A percentile compares a stretch with the other conserved stretches of the same genome.
These are phyloP conservation scores for Lepidium sativum DNA, from an alignment of 345 rosid species.

Conservation along the genomic window DNA sequence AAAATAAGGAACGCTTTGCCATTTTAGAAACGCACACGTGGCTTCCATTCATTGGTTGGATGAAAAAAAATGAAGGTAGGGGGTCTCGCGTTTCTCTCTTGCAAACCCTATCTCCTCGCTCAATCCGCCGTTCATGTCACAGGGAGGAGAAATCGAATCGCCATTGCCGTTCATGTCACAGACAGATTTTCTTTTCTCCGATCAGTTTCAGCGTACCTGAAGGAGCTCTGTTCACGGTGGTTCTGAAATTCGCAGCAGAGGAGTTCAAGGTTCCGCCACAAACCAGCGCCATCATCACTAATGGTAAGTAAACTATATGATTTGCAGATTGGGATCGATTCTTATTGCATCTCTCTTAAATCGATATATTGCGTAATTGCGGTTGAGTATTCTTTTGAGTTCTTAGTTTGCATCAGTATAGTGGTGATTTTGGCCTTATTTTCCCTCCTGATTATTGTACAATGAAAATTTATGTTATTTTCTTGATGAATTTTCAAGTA, in stretches of 20 bases:
- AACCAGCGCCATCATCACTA: slow-evolving; percentile 98
- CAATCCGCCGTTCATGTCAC: too few relatives aligned
- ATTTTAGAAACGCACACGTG: too few relatives aligned
- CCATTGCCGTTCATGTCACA: too few relatives aligned
- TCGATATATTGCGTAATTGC: too few relatives aligned
- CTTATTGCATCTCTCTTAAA: neutral
- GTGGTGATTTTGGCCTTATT: neutral
- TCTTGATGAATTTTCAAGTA: neutral
- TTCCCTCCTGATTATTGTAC: neutral
- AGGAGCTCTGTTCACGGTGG: slow-evolving; percentile 96
- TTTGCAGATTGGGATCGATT: neutral
- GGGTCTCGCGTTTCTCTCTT: too few relatives aligned
- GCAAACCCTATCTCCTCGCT: too few relatives aligned
- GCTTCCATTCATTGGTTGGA: too few relatives aligned
- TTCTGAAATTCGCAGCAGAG: slow-evolving; percentile 87
- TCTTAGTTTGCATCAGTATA: neutral
- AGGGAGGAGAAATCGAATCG: too few relatives aligned
- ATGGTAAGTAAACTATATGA: slow-evolving; percentile 38
- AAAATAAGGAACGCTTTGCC: too few relatives aligned
- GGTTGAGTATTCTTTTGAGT: neutral
- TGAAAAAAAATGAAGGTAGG: too few relatives aligned
- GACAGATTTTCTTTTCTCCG: neutral
- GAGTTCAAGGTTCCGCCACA: slow-evolving; percentile 99
- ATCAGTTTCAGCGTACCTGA: slow-evolving; percentile 95
- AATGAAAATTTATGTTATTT: neutral